Percentiles rank a stretch among this genome's conserved stretches.
phyloP scores from a whole-genome alignment of 2,329 filamentous ascomycete species.

The Ampelomyces quisqualis region DNA sequence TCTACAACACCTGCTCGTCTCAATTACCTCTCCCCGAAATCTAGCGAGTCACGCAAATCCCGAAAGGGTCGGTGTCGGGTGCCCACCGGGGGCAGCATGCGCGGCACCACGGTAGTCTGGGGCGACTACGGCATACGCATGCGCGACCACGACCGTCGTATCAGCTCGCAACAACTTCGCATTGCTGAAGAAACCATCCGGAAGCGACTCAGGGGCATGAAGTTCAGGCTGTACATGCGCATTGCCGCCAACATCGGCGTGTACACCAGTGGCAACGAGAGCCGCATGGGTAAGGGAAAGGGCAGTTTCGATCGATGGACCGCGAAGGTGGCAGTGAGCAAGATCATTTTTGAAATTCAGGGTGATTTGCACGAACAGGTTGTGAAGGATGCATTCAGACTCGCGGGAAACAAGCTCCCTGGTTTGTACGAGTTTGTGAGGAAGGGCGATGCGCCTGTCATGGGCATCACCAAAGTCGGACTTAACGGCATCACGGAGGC shows the following conservation, averaged over 20 bases:
- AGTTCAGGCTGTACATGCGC: constrained; percentile 88
- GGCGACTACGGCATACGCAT: constrained; percentile 94
- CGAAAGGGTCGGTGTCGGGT: constrained; percentile 85
- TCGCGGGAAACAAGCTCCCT: constrained; percentile 93
- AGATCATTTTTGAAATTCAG: constrained; percentile 89
- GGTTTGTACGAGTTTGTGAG: constrained; percentile 91
- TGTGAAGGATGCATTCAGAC: constrained; percentile 85
- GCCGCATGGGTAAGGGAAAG: constrained; percentile 99
- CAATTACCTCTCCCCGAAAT: constrained; percentile 80
- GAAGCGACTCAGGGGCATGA: constrained; percentile 80
- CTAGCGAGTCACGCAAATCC: constrained; percentile 82
- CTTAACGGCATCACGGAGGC: constrained; percentile 74
- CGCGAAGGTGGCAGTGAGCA: constrained; percentile 81
- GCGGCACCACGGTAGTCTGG: constrained; percentile 94
- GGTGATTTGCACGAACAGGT: constrained; percentile 94
- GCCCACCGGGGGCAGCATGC: constrained; percentile 82
- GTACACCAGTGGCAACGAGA: constrained; percentile 92
- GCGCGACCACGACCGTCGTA: constrained; percentile 87
- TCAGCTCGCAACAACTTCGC: constrained; percentile 83
- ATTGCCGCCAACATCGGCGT: constrained; percentile 92
- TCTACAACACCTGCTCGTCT: constrained; percentile 64
- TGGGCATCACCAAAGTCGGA: constrained; percentile 86
- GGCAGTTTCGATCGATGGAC: constrained; percentile 98
- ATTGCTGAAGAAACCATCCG: constrained; percentile 94
- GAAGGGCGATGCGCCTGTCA: constrained; percentile 84